phyloP scores from a whole-genome alignment of 371 early-diverging fungal genomes.

The Fennellomyces sp. region DNA sequence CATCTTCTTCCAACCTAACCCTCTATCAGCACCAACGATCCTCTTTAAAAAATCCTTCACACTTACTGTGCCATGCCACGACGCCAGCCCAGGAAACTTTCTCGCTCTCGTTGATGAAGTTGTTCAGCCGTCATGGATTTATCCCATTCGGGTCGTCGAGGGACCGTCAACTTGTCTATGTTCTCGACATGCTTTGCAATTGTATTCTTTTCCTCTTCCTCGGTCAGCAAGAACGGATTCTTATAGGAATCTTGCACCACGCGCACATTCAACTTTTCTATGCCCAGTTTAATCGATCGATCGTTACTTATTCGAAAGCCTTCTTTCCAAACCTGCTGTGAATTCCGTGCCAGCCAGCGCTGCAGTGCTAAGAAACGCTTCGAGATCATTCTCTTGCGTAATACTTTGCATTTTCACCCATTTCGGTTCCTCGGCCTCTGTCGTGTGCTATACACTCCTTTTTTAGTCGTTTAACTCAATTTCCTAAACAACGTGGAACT shows the following conservation, averaged over 20 bases:
- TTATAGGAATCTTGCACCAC: slow-evolving; percentile 77
- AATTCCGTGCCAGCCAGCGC: slow-evolving; percentile 95
- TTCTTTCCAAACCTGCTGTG: slow-evolving; percentile 82
- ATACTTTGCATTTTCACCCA: slow-evolving; percentile 93
- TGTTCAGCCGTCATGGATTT: slow-evolving; percentile 80
- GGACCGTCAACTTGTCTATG: slow-evolving; percentile 75
- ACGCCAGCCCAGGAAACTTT: slow-evolving; percentile 92
- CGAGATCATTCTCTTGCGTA: slow-evolving; percentile 95
- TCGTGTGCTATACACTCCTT: slow-evolving; percentile 73
- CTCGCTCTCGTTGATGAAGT: slow-evolving; percentile 82
- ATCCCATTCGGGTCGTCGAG: slow-evolving; percentile 93
- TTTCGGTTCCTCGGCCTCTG: slow-evolving; percentile 82
- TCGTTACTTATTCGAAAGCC: too few relatives aligned
- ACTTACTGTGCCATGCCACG: slow-evolving; percentile 78
- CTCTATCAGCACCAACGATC: neutral
- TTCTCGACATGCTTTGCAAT: slow-evolving; percentile 79
- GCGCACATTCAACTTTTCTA: slow-evolving; percentile 85
- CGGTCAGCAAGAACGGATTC: slow-evolving; percentile 83
- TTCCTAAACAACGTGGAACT: slow-evolving; percentile 1
- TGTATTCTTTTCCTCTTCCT: slow-evolving; percentile 76
- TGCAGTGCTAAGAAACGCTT: slow-evolving; percentile 95
- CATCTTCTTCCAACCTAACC: slow-evolving; percentile 81
- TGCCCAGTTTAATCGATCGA: too few relatives aligned
- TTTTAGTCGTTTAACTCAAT: neutral
- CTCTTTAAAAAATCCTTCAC: neutral